Conservation (phyloP, 139 green algal genomes). For the Yamagishiella unicocca region DNA sequence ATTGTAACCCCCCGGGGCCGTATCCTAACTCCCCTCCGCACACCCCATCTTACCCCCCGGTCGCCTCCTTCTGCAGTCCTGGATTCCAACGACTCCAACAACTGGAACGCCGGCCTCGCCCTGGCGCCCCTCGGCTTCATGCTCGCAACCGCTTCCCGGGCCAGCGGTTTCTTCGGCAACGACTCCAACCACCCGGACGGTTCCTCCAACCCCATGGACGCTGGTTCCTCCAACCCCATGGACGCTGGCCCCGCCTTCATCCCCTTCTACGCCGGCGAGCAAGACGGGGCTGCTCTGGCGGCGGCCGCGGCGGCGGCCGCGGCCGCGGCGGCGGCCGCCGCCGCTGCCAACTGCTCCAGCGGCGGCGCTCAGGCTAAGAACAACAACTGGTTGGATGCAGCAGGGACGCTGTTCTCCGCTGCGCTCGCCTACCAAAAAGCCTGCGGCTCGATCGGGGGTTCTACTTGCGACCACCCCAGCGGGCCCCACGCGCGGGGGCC, state of each 20-base stretch:
- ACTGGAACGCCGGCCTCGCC: neutral
- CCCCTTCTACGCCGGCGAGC: constrained; percentile 5
- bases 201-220: neutral
- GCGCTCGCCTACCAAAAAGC: too few species aligned
- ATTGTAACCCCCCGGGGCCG: too few species aligned
- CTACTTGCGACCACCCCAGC: too few species aligned
- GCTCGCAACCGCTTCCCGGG: neutral
- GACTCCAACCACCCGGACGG: neutral
- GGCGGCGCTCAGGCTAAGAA: neutral
- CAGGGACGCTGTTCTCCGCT: too few species aligned
- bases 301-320: neutral
- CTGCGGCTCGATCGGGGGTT: neutral
- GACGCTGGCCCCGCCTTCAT: constrained; percentile 29
- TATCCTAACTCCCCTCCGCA: neutral
- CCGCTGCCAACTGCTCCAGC: neutral
- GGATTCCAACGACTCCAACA: neutral
- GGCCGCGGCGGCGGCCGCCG: neutral
- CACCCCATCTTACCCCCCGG: neutral
- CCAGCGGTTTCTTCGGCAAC: neutral
- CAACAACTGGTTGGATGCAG: too few species aligned
- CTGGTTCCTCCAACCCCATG: too few species aligned
- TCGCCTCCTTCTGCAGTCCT: neutral
- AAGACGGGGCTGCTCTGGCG: too few species aligned
- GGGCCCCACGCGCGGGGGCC: too few species aligned
- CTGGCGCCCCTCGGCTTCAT: neutral